A percentile compares a stretch with the other conserved stretches of the same genome.
Evolutionary conservation across 129 eudicot species (phyloP).

Genomic region (Flaveria bidentis): DNA sequence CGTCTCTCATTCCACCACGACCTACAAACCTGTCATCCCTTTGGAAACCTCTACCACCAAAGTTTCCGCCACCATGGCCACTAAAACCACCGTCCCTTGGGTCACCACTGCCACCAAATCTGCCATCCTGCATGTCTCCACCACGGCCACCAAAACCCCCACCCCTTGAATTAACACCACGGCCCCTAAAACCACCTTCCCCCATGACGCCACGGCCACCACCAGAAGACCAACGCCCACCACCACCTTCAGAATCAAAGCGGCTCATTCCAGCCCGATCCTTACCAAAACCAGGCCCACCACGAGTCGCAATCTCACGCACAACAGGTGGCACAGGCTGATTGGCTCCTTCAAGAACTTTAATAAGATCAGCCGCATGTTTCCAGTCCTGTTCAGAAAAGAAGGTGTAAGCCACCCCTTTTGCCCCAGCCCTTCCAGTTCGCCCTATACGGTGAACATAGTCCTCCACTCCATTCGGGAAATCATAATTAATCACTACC

Average conservation of each 20-base stretch:
- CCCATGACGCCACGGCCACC: constrained; percentile 70
- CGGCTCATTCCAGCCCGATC: constrained; percentile 68
- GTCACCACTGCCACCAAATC: constrained; percentile 78
- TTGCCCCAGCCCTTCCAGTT: constrained; percentile 98
- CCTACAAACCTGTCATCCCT: constrained; percentile 34
- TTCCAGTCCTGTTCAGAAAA: constrained; percentile 96
- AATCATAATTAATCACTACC: constrained; percentile 90
- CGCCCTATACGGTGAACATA: constrained; percentile 94
- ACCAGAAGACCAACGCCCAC: constrained; percentile 76
- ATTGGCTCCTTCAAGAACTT: constrained; percentile 88
- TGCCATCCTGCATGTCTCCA: constrained; percentile 48
- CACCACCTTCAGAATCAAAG: constrained; percentile 48
- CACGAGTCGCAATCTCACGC: constrained; percentile 82
- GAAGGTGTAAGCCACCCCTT: constrained; percentile 81
- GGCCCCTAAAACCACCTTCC: constrained; percentile 47
- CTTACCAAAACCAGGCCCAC: constrained; percentile 65
- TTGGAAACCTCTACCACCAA: constrained; percentile 65
- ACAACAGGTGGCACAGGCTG: constrained; percentile 77
- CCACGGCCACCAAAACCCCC: constrained; percentile 38
- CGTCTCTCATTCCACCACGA: constrained; percentile 31
- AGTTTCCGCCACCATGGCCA: constrained; percentile 43
- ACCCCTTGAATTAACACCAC: constrained; percentile 43
- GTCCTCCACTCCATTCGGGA: constrained; percentile 91
- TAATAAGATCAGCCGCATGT: constrained; percentile 72
- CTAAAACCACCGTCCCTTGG: constrained; percentile 43